Percentiles rank a stretch among this genome's conserved stretches.
Conservation (phyloP, 1,284 basidiomycete genomes). For the Phellopilus nigrolimitatus region DNA sequence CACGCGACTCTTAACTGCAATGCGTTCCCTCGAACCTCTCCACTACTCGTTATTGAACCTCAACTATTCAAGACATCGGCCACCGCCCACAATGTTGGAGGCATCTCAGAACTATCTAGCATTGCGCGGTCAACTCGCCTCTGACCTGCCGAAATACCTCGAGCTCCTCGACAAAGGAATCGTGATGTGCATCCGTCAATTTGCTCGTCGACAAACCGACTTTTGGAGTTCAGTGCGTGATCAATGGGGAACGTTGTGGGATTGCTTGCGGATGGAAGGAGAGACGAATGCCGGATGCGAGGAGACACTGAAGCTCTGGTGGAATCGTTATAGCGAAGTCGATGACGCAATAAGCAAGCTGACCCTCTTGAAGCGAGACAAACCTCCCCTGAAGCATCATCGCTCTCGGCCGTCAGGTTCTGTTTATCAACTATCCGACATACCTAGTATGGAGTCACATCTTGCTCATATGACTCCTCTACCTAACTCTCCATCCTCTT, state of each 20-base stretch:
- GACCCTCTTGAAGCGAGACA: slow-evolving; percentile 35
- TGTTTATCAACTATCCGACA: slow-evolving; percentile 19
- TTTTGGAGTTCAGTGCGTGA: slow-evolving; percentile 57
- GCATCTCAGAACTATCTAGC: slow-evolving; percentile 72
- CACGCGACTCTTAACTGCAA: slow-evolving; percentile 57
- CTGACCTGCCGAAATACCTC: slow-evolving; percentile 66
- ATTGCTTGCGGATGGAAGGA: slow-evolving; percentile 68
- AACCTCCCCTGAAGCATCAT: slow-evolving; percentile 6
- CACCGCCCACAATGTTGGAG: slow-evolving; percentile 56
- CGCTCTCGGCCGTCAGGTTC: slow-evolving; percentile 20
- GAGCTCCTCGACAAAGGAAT: slow-evolving; percentile 53
- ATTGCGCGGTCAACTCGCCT: slow-evolving; percentile 59
- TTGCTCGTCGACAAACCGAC: slow-evolving; percentile 50
- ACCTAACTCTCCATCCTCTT: slow-evolving; percentile 10
- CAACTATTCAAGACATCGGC: slow-evolving; percentile 56
- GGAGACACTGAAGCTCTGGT: slow-evolving; percentile 68
- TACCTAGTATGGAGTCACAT: slow-evolving; percentile 9
- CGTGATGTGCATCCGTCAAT: slow-evolving; percentile 40
- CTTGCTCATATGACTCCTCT: slow-evolving; percentile 6
- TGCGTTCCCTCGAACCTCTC: slow-evolving; percentile 64
- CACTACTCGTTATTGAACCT: slow-evolving; percentile 63
- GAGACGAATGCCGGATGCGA: slow-evolving; percentile 60
- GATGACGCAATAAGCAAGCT: slow-evolving; percentile 44
- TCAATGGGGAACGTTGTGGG: slow-evolving; percentile 73
- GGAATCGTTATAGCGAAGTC: slow-evolving; percentile 57